phyloP scores from a whole-genome alignment of 2,329 filamentous ascomycete genomes.

The Talaromyces islandicus region DNA sequence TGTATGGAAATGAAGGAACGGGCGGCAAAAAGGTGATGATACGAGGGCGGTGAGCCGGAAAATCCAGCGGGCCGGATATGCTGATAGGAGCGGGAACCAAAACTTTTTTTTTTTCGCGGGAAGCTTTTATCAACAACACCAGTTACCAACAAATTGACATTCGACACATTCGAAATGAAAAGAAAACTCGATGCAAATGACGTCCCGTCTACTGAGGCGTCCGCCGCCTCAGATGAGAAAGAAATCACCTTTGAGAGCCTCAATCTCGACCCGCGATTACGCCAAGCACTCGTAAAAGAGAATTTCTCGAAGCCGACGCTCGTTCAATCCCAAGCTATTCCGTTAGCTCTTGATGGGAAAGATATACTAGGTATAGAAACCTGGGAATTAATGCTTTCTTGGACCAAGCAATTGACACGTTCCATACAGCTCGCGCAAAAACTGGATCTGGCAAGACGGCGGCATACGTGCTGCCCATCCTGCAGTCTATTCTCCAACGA shows the following conservation, averaged over 20 bases:
- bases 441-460: conserved; percentile 96
- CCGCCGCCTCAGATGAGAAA: conserved; percentile 20
- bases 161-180: conserved; percentile 33
- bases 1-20: no score
- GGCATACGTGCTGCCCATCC: conserved; percentile 86
- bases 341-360: conserved; percentile 76
- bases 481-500: conserved; percentile 74
- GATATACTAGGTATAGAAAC: conserved; percentile 62
- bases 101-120: conserved; percentile 10
- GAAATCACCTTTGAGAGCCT: conserved; percentile 65
- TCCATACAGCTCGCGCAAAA: conserved; percentile 66
- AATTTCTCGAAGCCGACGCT: conserved; percentile 82
- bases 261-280: conserved; percentile 73
- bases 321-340: conserved; percentile 82
- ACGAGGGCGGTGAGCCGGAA: conserved; percentile 10
- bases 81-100: not conserved
- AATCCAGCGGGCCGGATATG: conserved; percentile 10
- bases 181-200: conserved; percentile 45
- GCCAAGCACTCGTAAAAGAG: conserved; percentile 79
- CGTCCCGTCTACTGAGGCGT: conserved; percentile 34
- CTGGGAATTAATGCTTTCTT: no score
- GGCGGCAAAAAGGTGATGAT: not conserved
- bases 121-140: conserved; percentile 6
- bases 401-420: conserved; percentile 13
- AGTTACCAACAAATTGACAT: not conserved